Evolutionary conservation across 2,329 filamentous ascomycete genomes (phyloP).

Genomic region (Aspergillus udagawae): DNA sequence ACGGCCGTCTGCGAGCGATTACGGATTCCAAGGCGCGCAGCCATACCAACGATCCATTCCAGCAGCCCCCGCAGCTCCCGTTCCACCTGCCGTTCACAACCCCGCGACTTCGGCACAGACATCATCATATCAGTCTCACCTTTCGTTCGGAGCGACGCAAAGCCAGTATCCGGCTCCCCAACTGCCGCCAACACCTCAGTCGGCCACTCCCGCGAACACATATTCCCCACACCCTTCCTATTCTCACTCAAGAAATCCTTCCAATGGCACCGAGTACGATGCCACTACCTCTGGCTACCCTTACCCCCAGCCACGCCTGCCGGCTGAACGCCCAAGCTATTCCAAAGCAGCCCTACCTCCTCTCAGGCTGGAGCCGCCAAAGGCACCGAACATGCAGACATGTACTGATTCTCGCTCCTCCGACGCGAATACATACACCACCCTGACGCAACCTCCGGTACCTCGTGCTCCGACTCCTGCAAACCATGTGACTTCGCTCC

Average conservation of each 20-base stretch:
- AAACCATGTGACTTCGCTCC: constrained; percentile 26
- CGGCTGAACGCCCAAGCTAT: constrained; percentile 23
- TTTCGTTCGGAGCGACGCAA: constrained; percentile 40
- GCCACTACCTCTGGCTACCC: constrained; percentile 18
- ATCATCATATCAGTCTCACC: constrained; percentile 35
- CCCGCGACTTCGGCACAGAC: constrained; percentile 14
- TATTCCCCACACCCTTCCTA: constrained; percentile 36
- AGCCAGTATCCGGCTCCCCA: constrained; percentile 41
- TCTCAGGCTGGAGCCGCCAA: constrained; percentile 26
- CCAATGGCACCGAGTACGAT: constrained; percentile 32
- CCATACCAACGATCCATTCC: constrained; percentile 33
- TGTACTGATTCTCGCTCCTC: constrained; percentile 38
- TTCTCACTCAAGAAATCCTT: constrained; percentile 30
- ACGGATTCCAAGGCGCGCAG: constrained; percentile 30
- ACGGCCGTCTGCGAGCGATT: constrained; percentile 49
- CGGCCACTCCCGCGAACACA: constrained; percentile 25
- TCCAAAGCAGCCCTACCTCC: constrained; percentile 26
- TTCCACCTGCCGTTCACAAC: constrained; percentile 32
- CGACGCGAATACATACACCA: constrained; percentile 38
- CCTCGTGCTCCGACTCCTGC: constrained; percentile 25
- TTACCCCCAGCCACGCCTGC: constrained; percentile 11
- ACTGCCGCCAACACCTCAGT: constrained; percentile 42
- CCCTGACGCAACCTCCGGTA: constrained; percentile 27
- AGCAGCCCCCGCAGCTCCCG: constrained; percentile 34
- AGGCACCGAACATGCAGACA: constrained; percentile 14